phyloP scores from a whole-genome alignment of 164 flowering plant genomes.

The Macadamia tetraphylla region DNA sequence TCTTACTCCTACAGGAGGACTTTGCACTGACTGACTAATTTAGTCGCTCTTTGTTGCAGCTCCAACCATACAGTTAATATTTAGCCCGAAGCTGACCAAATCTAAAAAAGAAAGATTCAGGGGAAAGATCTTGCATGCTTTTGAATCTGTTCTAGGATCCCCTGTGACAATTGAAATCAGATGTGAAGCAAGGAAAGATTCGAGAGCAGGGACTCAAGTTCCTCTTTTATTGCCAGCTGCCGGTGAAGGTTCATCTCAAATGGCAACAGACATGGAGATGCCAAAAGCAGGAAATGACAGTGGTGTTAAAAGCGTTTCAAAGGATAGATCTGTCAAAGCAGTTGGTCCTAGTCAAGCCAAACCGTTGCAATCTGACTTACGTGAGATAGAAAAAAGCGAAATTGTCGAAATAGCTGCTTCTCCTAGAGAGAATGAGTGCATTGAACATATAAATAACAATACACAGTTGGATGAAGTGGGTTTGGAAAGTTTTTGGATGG shows the following conservation, averaged over 20 bases:
- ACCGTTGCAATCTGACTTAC: conserved; percentile 6
- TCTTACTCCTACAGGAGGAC: not conserved
- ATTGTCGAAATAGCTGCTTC: conserved; percentile 53
- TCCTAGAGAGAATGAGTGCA: conserved; percentile 25
- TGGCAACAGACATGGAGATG: conserved; percentile 15
- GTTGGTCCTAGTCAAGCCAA: conserved; percentile 12
- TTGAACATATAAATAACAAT: conserved; percentile 11
- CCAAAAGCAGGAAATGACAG: conserved; percentile 11
- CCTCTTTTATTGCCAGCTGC: conserved; percentile 29
- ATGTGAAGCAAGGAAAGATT: conserved; percentile 34
- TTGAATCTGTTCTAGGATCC: conserved; percentile 59
- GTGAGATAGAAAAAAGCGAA: conserved; percentile 34
- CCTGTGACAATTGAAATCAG: conserved; percentile 61
- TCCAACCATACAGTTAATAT: conserved; percentile 57
- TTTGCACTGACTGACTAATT: conserved; percentile 1
- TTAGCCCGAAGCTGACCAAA: conserved; percentile 45
- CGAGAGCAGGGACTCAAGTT: conserved; percentile 15
- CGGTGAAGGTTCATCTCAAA: conserved; percentile 25
- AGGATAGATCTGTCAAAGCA: conserved; percentile 14
- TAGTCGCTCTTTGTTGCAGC: conserved; percentile 33
- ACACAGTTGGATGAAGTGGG: conserved; percentile 13
- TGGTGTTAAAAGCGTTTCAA: conserved; percentile 3
- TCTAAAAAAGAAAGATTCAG: conserved; percentile 53
- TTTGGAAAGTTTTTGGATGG: conserved; percentile 10
- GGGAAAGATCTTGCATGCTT: conserved; percentile 53